A percentile compares a stretch with the other conserved stretches of the same genome.
Evolutionary conservation across 495 filamentous ascomycete species (phyloP).

Genomic region (Hypoxylon lienhwacheense): DNA sequence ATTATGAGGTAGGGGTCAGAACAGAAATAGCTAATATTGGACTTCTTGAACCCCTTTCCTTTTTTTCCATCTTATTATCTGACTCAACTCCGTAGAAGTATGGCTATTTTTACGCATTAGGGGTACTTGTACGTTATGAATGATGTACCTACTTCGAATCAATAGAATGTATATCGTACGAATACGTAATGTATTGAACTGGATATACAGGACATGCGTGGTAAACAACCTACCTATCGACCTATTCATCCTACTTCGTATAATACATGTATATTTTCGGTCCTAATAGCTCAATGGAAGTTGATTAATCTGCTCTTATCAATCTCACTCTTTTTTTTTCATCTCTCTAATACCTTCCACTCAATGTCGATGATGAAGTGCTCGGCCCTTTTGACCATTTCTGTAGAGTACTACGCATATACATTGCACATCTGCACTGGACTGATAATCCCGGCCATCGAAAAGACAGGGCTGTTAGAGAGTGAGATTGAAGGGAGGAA

Average conservation of each 20-base stretch:
- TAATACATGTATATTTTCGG: slow-evolving; percentile 1
- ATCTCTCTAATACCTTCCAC: no score
- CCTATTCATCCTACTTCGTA: background rate
- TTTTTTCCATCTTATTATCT: background rate
- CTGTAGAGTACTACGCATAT: slow-evolving; percentile 15
- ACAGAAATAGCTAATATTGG: no score
- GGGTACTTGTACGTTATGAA: background rate
- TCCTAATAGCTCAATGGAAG: slow-evolving; percentile 8
- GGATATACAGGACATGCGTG: background rate
- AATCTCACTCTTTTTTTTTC: slow-evolving; percentile 13
- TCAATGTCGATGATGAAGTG: slow-evolving; percentile 15
- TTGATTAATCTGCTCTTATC: slow-evolving; percentile 28
- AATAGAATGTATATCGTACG: background rate
- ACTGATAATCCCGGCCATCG: slow-evolving; percentile 14
- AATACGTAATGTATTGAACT: background rate
- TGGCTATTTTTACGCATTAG: slow-evolving; percentile 6
- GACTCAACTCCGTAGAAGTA: no score
- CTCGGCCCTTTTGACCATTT: slow-evolving; percentile 33
- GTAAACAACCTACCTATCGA: background rate
- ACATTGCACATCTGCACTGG: slow-evolving; percentile 27
- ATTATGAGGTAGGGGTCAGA: no score
- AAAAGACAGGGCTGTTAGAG: background rate
- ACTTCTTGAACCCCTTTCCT: slow-evolving; percentile 2
- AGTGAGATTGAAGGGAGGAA: slow-evolving; percentile 4
- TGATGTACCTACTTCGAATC: background rate